These are phyloP conservation scores for Fagus sylvatica DNA, from an alignment of 306 rosid genomes.

Conservation along the genomic window DNA sequence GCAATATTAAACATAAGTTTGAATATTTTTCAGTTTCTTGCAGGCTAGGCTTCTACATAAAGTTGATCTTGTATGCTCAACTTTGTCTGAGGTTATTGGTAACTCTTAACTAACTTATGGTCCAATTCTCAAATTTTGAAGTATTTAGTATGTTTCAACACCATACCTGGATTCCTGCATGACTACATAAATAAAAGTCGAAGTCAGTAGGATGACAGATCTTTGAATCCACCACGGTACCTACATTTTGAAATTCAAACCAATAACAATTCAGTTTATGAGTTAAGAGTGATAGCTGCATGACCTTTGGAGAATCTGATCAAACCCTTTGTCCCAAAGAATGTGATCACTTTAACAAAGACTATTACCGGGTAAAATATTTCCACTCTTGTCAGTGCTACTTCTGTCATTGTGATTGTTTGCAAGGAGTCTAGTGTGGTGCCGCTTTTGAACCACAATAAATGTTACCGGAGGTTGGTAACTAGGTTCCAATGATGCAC, in stretches of 20 bases:
- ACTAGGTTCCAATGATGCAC: conserved; percentile 73
- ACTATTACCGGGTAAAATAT: conserved; percentile 64
- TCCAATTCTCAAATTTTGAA: no score
- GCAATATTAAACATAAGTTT: neutral
- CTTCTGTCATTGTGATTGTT: conserved; percentile 56
- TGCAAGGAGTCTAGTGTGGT: conserved; percentile 70
- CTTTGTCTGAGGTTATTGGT: neutral
- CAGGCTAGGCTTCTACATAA: no score
- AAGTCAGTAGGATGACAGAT: conserved; percentile 85
- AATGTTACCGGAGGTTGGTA: conserved; percentile 87
- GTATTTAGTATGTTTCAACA: neutral
- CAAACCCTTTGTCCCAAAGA: neutral
- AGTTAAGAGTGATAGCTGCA: neutral
- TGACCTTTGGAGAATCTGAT: conserved; percentile 6
- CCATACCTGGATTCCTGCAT: conserved; percentile 81
- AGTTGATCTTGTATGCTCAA: no score
- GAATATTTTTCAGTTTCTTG: neutral
- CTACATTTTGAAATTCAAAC: conserved; percentile 37
- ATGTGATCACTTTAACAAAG: neutral
- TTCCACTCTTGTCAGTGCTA: conserved; percentile 67
- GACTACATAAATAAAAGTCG: conserved; percentile 83
- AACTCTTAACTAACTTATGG: no score
- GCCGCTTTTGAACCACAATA: conserved; percentile 81
- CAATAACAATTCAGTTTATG: neutral
- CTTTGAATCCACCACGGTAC: conserved; percentile 81